These are phyloP conservation scores for Eleusine indica DNA, from an alignment of 176 grass and related monocot genomes.

Conservation along the genomic window DNA sequence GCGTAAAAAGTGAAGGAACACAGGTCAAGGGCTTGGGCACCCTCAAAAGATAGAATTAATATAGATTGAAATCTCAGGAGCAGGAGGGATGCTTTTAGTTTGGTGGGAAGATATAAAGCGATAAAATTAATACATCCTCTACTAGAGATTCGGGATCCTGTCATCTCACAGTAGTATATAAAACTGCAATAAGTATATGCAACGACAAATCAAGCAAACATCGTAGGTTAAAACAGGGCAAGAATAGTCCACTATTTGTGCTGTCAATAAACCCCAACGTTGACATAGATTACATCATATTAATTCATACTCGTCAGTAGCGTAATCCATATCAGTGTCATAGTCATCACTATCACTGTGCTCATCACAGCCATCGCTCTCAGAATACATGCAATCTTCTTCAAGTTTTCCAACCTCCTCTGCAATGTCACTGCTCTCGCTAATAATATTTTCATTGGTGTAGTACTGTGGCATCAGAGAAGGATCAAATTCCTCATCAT, in stretches of 20 bases:
- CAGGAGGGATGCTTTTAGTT: too few relatives aligned
- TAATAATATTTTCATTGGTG: neutral
- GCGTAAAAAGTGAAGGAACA: too few relatives aligned
- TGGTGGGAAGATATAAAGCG: neutral
- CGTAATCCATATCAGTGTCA: neutral
- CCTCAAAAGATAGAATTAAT: too few relatives aligned
- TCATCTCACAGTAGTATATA: neutral
- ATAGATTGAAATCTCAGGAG: too few relatives aligned
- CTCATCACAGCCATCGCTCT: neutral
- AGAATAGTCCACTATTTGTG: too few relatives aligned
- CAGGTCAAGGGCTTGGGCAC: too few relatives aligned
- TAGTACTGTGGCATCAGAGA: neutral
- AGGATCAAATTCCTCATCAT: neutral
- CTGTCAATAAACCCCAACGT: neutral
- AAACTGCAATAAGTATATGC: neutral
- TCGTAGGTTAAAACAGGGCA: too few relatives aligned
- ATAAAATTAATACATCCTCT: neutral
- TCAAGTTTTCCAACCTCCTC: neutral
- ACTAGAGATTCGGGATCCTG: neutral
- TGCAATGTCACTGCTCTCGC: neutral
- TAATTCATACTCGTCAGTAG: neutral
- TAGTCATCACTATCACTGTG: neutral
- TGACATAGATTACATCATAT: neutral
- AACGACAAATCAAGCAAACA: neutral
- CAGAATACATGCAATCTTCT: neutral